Evolutionary conservation across 176 grass and related monocot genomes (phyloP), one percentile per base, ranked within the genome.

Genomic region (Eleusine coracana): DNA sequence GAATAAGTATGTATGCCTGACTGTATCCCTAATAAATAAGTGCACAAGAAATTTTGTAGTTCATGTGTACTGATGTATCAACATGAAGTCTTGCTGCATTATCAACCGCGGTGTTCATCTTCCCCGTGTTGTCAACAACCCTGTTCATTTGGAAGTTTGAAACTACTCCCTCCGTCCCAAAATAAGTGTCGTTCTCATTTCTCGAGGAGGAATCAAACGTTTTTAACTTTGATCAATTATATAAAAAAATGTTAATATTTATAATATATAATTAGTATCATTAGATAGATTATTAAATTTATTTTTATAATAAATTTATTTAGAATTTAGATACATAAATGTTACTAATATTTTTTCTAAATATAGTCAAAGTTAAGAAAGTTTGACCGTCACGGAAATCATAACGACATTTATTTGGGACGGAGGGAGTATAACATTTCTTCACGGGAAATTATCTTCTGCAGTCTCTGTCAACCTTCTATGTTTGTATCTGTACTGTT

Each of bases 361-460:
- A 25, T 25, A 25, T 25, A 25, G 25, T 25, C 25, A 25, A 25
- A 25, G 25, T 25, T 25, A 25, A 25, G 25, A 25, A 25, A 25
- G 25, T 25, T 25, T 25, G 25, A 25, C 25, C 25, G 25, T 0
- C 25, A 25, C 25, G 25, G 0, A 25, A 25, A 25, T 25, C 25
- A 25, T 25, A 25, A 25, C 25, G 25, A 25, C 25, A 25, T 25
- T 25, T 25, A 25, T 25, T 25, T 25, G 25, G 25, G 25, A 25
- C 25, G 25, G 25, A 25, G 25, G 25, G 25, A 25, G 31, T 34
- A 28, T 10, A 68, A 56, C 11, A 37, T 23, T 37, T 77, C 66
- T 41, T 71, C 66, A 27, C 59, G 39, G 21, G 74, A 73, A n/a
- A 12, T 10, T 81, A 66, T 58, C 38, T 78, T 68, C 28, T 28